phyloP scores from a whole-genome alignment of 2,329 filamentous ascomycete genomes.

The Intubia oerlemansii region DNA sequence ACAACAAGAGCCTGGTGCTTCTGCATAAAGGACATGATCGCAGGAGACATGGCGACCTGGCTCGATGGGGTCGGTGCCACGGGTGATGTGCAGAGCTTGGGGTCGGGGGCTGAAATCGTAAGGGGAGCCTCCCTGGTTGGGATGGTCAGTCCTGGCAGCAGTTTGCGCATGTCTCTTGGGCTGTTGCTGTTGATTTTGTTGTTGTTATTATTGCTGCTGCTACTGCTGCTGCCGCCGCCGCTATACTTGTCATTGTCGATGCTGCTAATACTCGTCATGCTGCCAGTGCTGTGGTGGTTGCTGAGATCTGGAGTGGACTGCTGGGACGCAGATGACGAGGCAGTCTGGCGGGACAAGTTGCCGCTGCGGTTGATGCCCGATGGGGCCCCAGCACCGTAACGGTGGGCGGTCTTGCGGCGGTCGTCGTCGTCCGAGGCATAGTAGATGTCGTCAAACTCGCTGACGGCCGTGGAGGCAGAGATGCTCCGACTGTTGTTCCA shows the following conservation, averaged over 20 bases:
- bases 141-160: slow-evolving; percentile 30
- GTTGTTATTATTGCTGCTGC: too few relatives aligned
- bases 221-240: too few relatives aligned
- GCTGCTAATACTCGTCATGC: too few relatives aligned
- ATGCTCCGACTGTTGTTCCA: slow-evolving; percentile 43
- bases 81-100: slow-evolving; percentile 33
- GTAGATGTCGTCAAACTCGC: slow-evolving; percentile 73
- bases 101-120: slow-evolving; percentile 13
- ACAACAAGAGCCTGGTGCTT: slow-evolving; percentile 39
- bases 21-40: slow-evolving; percentile 49
- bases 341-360: not conserved
- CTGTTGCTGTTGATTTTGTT: too few relatives aligned
- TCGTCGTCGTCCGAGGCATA: slow-evolving; percentile 62
- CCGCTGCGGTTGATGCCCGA: not conserved
- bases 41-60: slow-evolving; percentile 55
- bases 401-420: not conserved
- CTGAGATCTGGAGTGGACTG: too few relatives aligned
- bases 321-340: too few relatives aligned
- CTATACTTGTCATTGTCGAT: too few relatives aligned
- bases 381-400: not conserved
- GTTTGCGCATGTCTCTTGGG: slow-evolving; percentile 15
- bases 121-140: slow-evolving; percentile 17
- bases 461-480: slow-evolving; percentile 39
- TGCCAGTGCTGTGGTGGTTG: too few relatives aligned
- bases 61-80: slow-evolving; percentile 41